Base-by-base conservation (phyloP, 2,329 filamentous ascomycete genomes). In the Colletotrichum noveboracense region DNA sequence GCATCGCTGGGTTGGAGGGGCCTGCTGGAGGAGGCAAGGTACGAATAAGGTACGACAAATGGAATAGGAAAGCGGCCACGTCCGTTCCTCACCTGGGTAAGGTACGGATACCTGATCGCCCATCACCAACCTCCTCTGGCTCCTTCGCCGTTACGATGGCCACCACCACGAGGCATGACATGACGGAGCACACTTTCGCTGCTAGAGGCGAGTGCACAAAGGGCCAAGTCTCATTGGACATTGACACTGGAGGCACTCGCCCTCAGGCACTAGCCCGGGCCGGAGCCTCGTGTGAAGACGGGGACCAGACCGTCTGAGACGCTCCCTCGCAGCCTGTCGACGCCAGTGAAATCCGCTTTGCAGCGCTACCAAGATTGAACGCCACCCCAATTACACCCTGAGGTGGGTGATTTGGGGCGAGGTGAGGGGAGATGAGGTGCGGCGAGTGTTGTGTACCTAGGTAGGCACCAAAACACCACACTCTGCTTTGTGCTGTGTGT, bases 131-230 rank as follows among this genome's bases (percentile, higher is more conserved):
- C 66, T 60, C 66, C 64, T 36, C 21, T n/a, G n/a, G 32, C 32
- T 36, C 55, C 24, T 58, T 64, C 60, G 21, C 65, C 56, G 55
- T 70, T 62, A 32, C 67, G 34, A 38, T 30, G 36, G 12, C 67
- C 67, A 61, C 67, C 67, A 70, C 67, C 67, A 48, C 67, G 67
- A 70, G 67, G 67, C 56, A 70, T 70, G 55, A 13, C 67, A 70
- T n/a, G 67, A 32, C 55, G 67, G 36, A 34, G 61, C 52, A 18
- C 56, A 38, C 58, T 70, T 32, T 52, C 10, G 16, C 43, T 52
- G 43, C 18, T 7, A 24, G 43, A 38, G 56, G 34, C 55, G 34
- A 62, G 24, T 24, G 52, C 52, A 62, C 62, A 61, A 52, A 52
- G 43, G n/a, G 43, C 28, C 24, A 71, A 36, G 55, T 61, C 10